Percentiles rank a stretch among this genome's conserved stretches.
These are phyloP conservation scores for Erigeron philadelphicus DNA, from an alignment of 140 eudicot genomes.

Conservation along the genomic window DNA sequence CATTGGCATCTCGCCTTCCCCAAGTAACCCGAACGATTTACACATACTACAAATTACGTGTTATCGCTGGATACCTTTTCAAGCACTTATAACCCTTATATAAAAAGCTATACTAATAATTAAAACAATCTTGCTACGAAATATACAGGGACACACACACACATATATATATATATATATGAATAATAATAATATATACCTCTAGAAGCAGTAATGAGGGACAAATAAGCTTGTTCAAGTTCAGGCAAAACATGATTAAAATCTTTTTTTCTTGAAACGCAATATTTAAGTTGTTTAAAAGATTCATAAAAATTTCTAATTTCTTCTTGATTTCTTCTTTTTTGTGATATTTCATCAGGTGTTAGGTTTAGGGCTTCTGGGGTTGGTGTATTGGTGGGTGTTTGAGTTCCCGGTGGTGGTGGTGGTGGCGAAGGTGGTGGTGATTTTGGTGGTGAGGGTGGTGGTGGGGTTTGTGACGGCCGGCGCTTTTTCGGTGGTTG, in stretches of 20 bases:
- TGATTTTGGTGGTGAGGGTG: slow-evolving; percentile 25
- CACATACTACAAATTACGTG: too few relatives aligned
- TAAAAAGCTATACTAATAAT: too few relatives aligned
- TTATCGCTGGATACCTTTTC: too few relatives aligned
- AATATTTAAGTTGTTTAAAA: slow-evolving; percentile 57
- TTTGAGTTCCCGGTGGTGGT: slow-evolving; percentile 12
- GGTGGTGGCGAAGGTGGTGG: slow-evolving; percentile 20
- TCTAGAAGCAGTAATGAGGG: slow-evolving; percentile 69
- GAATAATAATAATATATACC: slow-evolving; percentile 30
- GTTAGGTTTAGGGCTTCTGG: slow-evolving; percentile 29
- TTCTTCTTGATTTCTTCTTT: slow-evolving; percentile 66
- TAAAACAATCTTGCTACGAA: too few relatives aligned
- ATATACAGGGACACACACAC: too few relatives aligned
- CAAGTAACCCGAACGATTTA: too few relatives aligned
- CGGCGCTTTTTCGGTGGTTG: background rate
- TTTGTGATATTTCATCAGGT: slow-evolving; percentile 55
- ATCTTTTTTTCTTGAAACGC: slow-evolving; percentile 43
- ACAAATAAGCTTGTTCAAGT: slow-evolving; percentile 67
- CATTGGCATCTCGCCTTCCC: too few relatives aligned
- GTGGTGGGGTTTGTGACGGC: slow-evolving; percentile 18
- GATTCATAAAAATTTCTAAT: slow-evolving; percentile 54
- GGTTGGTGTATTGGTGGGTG: slow-evolving; percentile 30
- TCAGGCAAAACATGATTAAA: slow-evolving; percentile 45
- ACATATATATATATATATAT: background rate
- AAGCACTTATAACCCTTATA: too few relatives aligned